A percentile compares a stretch with the other conserved stretches of the same genome.
phyloP scores from a whole-genome alignment of 2,329 filamentous ascomycete species.

The Ophiostoma populinum region DNA sequence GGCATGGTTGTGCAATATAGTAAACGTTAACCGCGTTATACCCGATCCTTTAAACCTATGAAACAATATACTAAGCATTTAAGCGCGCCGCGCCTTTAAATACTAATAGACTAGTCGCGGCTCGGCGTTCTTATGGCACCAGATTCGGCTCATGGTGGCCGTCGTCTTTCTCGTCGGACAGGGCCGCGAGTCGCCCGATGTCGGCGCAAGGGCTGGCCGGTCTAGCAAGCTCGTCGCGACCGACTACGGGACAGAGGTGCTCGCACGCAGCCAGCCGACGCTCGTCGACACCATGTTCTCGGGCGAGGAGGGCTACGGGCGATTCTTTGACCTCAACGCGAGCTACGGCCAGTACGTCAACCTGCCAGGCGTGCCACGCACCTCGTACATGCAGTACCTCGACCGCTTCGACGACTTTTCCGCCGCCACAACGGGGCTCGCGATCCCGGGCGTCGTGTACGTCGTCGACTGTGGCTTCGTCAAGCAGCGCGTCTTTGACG shows the following conservation, averaged over 20 bases:
- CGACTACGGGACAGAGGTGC: neutral
- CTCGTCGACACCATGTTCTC: constrained; percentile 87
- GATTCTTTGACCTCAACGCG: constrained; percentile 75
- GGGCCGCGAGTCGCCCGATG: constrained; percentile 58
- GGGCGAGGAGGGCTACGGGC: constrained; percentile 83
- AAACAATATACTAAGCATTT: too few relatives aligned
- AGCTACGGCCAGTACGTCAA: constrained; percentile 84
- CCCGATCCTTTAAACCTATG: too few relatives aligned
- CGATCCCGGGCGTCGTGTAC: constrained; percentile 78
- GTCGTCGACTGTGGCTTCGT: constrained; percentile 89
- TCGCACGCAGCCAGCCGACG: constrained; percentile 25
- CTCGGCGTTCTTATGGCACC: constrained; percentile 92
- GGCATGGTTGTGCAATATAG: too few relatives aligned
- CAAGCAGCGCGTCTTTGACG: constrained; percentile 83
- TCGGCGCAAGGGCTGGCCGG: too few relatives aligned
- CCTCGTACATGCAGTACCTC: constrained; percentile 85
- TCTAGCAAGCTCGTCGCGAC: constrained; percentile 25
- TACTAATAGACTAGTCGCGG: too few relatives aligned
- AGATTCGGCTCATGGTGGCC: constrained; percentile 87
- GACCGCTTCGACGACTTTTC: constrained; percentile 79
- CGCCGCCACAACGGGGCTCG: constrained; percentile 55
- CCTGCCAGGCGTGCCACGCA: constrained; percentile 65
- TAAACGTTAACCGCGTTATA: too few relatives aligned
- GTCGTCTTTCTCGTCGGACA: constrained; percentile 88
- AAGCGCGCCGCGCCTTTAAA: too few relatives aligned